Conservation (phyloP, 768 basidiomycete genomes). For the Serendipita sp. region DNA sequence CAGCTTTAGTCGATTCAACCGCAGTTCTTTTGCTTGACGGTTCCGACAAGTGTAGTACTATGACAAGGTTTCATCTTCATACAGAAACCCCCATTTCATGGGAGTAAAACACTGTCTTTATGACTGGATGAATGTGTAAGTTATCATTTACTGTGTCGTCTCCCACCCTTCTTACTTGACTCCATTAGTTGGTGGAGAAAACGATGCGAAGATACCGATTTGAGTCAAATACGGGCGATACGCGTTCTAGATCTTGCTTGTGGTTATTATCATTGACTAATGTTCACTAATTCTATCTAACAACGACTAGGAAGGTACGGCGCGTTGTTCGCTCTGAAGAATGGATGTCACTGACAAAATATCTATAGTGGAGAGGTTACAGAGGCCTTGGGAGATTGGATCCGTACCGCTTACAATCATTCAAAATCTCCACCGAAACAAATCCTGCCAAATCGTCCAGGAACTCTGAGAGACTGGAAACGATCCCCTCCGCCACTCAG, state of each 20-base stretch:
- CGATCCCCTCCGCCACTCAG: conserved; percentile 21
- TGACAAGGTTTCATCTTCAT: conserved; percentile 44
- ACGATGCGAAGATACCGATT: conserved; percentile 13
- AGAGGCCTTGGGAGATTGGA: conserved; percentile 44
- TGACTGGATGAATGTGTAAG: conserved; percentile 34
- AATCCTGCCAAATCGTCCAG: conserved; percentile 12
- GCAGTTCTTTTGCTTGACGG: neutral
- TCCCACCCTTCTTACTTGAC: conserved; percentile 14
- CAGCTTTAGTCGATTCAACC: conserved; percentile 9
- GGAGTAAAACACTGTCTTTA: conserved; percentile 41
- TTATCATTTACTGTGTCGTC: neutral
- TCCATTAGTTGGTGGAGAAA: conserved; percentile 18
- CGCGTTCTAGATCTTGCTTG: conserved; percentile 45
- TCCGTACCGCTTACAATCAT: conserved; percentile 22
- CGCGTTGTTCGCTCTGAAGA: neutral
- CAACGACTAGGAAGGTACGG: neutral
- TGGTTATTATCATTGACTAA: conserved; percentile 17
- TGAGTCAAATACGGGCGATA: conserved; percentile 13
- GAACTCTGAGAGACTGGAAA: conserved; percentile 16
- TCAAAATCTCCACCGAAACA: conserved; percentile 12
- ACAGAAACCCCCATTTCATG: conserved; percentile 59
- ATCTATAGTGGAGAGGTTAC: conserved; percentile 45
- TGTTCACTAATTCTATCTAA: neutral
- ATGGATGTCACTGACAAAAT: neutral
- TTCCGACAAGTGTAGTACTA: conserved; percentile 30